Evolutionary conservation across 2,329 filamentous ascomycete species (phyloP).

Genomic region (Rachicladosporium sp.): DNA sequence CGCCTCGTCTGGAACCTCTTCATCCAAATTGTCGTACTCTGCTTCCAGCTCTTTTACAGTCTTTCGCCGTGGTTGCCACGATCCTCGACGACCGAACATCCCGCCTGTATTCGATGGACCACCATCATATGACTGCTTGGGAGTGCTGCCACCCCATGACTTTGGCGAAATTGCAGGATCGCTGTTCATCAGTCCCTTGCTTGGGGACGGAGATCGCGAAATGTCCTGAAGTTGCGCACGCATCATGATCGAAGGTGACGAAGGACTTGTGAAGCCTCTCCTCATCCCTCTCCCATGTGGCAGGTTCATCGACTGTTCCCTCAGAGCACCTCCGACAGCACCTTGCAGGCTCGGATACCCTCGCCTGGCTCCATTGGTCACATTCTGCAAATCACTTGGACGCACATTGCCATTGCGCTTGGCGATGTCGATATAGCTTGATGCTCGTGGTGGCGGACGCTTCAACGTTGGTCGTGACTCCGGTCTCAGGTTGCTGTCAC

Average conservation of each 20-base stretch:
- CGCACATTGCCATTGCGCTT: slow-evolving; percentile 2
- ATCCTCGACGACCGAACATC: slow-evolving; percentile 24
- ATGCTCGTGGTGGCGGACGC: slow-evolving; percentile 11
- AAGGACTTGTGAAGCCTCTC: slow-evolving; percentile 28
- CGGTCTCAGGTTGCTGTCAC: slow-evolving; percentile 32
- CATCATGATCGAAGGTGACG: slow-evolving; percentile 15
- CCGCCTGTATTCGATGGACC: not conserved
- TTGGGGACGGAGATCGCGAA: slow-evolving; percentile 23
- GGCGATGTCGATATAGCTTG: slow-evolving; percentile 2
- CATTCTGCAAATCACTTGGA: not conserved
- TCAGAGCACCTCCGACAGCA: slow-evolving; percentile 24
- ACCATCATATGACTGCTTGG: slow-evolving; percentile 12
- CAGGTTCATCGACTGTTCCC: slow-evolving; percentile 17
- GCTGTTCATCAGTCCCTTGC: slow-evolving; percentile 10
- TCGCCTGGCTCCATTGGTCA: slow-evolving; percentile 5
- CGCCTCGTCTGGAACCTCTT: slow-evolving; percentile 63
- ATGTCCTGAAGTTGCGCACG: slow-evolving; percentile 4
- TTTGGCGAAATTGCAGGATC: slow-evolving; percentile 8
- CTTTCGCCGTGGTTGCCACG: slow-evolving; percentile 61
- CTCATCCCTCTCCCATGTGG: slow-evolving; percentile 26
- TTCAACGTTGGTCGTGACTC: slow-evolving; percentile 18
- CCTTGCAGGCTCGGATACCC: slow-evolving; percentile 21
- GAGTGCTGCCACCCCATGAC: slow-evolving; percentile 10
- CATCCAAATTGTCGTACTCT: slow-evolving; percentile 68
- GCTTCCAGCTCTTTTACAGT: slow-evolving; percentile 58